Base-by-base conservation (phyloP, 2,329 filamentous ascomycete species). In the Exophiala mesophila region DNA sequence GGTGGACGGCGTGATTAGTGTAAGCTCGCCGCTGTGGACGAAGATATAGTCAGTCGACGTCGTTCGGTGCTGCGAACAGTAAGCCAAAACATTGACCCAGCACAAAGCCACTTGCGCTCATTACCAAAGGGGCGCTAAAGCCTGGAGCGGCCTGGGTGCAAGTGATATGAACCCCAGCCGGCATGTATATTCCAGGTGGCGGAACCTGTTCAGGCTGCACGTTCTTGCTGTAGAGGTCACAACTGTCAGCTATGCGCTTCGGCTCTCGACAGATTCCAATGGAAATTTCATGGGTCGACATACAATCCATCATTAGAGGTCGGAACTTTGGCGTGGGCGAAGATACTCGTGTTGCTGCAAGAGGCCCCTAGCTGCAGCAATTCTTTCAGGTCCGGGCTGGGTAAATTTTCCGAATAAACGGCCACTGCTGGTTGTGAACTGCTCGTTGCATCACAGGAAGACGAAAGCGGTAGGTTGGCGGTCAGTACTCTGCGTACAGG, bases 271-370 rank as follows among this genome's bases (percentile, higher is more conserved):
- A 28, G 24, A 28, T 8, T 28, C 24, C n/a, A 8, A n/a, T 28
- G 24, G 24, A 8, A 28, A 28, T 8, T 8, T 28, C 24, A 28
- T 28, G 24, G n/a, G 24, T 28, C 24, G 24, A 28, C 24, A 28
- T 28, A 28, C 24, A 28, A 28, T 28, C 24, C 24, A 28, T 28
- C 24, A 28, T 28, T 28, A 28, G 24, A 28, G 24, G 24, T 28
- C 24, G 24, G 24, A 28, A 28, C 24, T 28, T 28, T 28, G 24
- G 24, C 24, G 24, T 28, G 24, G 24, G 8, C n/a, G 24, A 28
- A 28, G 24, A 28, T n/a, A 28, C 8, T 28, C 24, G 24, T 28
- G 24, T 28, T 28, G 24, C 8, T 28, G 24, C 24, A 28, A 28
- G 24, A 28, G 24, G 24, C 24, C 24, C 24, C 24, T n/a, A 28